Evolutionary conservation across 805 yeast genomes (phyloP).

Genomic region (Lipomyces oligophaga): DNA sequence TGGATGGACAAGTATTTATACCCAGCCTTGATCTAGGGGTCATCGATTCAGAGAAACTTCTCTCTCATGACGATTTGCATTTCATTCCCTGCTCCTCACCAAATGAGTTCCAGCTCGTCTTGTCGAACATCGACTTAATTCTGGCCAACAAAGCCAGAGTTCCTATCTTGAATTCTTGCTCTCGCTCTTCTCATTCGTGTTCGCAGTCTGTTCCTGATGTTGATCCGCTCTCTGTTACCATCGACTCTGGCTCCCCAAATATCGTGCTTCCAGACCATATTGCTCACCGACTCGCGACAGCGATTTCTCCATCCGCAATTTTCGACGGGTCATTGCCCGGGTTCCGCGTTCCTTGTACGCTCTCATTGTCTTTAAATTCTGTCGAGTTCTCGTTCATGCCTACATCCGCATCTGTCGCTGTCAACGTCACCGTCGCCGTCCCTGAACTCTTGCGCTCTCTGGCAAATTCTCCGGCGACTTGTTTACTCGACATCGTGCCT

Average conservation of each 20-base stretch:
- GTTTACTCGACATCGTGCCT: conserved; percentile 21
- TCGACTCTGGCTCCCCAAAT: conserved; percentile 26
- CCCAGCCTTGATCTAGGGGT: conserved; percentile 21
- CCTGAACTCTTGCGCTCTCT: conserved; percentile 13
- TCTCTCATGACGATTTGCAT: conserved; percentile 10
- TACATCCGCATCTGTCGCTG: too few species aligned
- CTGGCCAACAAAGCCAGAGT: neutral
- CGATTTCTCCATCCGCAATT: conserved; percentile 7
- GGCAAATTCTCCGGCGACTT: neutral
- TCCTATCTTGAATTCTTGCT: too few species aligned
- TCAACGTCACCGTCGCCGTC: conserved; percentile 12
- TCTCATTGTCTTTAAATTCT: neutral
- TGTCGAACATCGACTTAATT: conserved; percentile 7
- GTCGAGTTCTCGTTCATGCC: conserved; percentile 1
- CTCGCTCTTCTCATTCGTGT: too few species aligned
- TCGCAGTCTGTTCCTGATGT: too few species aligned
- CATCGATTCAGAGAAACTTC: conserved; percentile 15
- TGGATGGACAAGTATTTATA: conserved; percentile 2
- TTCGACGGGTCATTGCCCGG: conserved; percentile 23
- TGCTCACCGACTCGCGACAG: conserved; percentile 19
- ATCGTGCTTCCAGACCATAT: conserved; percentile 12
- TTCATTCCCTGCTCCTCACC: conserved; percentile 13
- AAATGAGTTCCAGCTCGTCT: conserved; percentile 8
- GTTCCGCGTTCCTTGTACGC: conserved; percentile 16
- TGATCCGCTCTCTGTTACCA: too few species aligned